A percentile compares a stretch with the other conserved stretches of the same genome.
phyloP scores from a whole-genome alignment of 2,329 filamentous ascomycete genomes.

The Hypomyces perniciosus region DNA sequence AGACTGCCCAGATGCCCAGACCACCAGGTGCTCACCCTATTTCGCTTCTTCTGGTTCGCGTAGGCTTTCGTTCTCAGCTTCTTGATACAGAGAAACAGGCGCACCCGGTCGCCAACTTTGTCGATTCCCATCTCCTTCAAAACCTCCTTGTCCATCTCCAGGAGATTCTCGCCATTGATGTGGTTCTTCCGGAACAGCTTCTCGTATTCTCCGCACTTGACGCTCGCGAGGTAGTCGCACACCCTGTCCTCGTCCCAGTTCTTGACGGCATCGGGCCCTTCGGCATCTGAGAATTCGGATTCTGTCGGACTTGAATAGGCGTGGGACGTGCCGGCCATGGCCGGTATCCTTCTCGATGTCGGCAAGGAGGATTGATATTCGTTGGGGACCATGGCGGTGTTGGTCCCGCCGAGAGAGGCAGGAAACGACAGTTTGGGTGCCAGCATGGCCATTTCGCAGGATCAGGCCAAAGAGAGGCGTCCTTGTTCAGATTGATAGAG shows the following conservation, averaged over 20 bases:
- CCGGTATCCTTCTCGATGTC: constrained; percentile 46
- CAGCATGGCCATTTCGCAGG: constrained; percentile 60
- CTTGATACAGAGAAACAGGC: constrained; percentile 81
- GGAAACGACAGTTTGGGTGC: constrained; percentile 69
- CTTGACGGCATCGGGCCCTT: constrained; percentile 68
- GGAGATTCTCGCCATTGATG: constrained; percentile 92
- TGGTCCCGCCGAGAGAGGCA: constrained; percentile 41
- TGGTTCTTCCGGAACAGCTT: constrained; percentile 85
- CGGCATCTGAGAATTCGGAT: constrained; percentile 84
- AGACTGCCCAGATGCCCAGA: neutral
- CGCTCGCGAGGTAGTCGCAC: constrained; percentile 81
- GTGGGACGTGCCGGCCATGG: constrained; percentile 45
- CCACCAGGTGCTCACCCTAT: constrained; percentile 57
- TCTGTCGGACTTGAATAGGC: constrained; percentile 78
- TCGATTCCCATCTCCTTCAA: constrained; percentile 98
- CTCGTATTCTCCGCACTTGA: constrained; percentile 93
- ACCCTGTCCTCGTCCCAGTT: constrained; percentile 91
- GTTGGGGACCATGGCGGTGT: constrained; percentile 36
- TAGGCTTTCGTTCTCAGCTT: constrained; percentile 72
- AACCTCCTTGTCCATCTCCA: constrained; percentile 95
- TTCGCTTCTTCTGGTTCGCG: constrained; percentile 73
- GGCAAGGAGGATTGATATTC: constrained; percentile 44
- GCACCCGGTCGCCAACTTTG: constrained; percentile 92
- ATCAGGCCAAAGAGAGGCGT: neutral
- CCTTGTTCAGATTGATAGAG: neutral